Base-by-base conservation (phyloP, 176 grass and related monocot genomes). In the Eremochloa ophiuroides region DNA sequence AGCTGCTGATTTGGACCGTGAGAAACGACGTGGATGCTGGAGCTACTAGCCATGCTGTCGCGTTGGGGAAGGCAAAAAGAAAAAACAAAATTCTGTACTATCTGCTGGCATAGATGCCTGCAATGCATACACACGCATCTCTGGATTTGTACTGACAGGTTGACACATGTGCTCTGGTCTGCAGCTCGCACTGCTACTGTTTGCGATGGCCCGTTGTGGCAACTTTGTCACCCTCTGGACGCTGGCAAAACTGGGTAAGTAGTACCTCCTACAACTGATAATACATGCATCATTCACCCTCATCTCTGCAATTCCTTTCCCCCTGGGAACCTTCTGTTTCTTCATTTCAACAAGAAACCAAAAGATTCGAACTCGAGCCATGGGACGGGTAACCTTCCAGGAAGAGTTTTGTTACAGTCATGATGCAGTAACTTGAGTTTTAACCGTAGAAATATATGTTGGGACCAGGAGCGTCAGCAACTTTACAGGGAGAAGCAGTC, bases 191-290 rank as follows among this genome's bases (percentile, higher is more conserved):
- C 55, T 96, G 58, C 80, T 93, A 15, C 72, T 99, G 50, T 99
- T 99, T 81, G 97, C 87, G 16, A 86, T 92, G 97, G 93, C 97
- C 58, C 94, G 93, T 66, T 99, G 88, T 73, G 91, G 97, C 60
- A 91, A 80, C 74, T 93, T 86, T 87, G 51, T 99, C 76, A 96
- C 88, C 72, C 77, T 93, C 78, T 91, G 91, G 86, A 91, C 91
- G 42, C 81, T 97, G 77, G 94, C 89, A 25, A 97, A 94, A 89
- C 78, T 97, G 38, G 70, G 94, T 97, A 84, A 83, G 87, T 81
- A 22, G 20, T 55, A 83, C 67, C 75, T 22, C 59, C 46, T 71
- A 17, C n/a, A 65, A 12, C 63, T 44, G 28, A 50, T 14, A 22
- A 17, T 75, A 27, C 58, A 73, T 61, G 22, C 18, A 67, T 43